Conservation (phyloP, 176 grass and related monocot species). For the Tillandsia leiboldiana region DNA sequence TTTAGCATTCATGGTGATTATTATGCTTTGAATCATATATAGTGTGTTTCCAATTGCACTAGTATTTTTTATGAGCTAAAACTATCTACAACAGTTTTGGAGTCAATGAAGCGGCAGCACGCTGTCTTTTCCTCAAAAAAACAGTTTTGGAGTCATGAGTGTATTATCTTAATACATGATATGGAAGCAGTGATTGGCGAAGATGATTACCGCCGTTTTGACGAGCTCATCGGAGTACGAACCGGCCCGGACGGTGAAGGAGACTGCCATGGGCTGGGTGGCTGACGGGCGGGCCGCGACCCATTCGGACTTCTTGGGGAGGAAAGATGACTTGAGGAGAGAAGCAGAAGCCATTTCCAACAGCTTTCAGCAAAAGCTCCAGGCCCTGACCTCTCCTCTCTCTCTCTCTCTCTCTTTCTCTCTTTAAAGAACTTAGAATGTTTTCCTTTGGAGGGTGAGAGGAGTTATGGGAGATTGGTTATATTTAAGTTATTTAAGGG, state of each 20-base stretch:
- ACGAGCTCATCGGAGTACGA: constrained; percentile 81
- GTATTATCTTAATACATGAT: no score
- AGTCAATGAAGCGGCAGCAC: no score
- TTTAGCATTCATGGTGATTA: no score
- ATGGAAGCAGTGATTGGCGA: not conserved
- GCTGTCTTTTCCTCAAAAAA: no score
- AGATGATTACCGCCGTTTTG: constrained; percentile 64
- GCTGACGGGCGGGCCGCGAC: constrained; percentile 20
- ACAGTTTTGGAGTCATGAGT: no score
- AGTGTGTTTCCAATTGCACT: no score
- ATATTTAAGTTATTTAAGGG: constrained; percentile 37
- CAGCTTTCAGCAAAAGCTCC: not conserved
- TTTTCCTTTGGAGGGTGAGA: constrained; percentile 44
- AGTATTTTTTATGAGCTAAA: no score
- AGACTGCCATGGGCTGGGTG: constrained; percentile 43
- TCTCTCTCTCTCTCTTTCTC: not conserved
- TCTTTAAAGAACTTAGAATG: constrained; percentile 2
- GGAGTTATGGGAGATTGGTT: constrained; percentile 34
- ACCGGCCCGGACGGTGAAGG: constrained; percentile 63
- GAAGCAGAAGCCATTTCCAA: constrained; percentile 76
- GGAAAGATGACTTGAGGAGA: constrained; percentile 98
- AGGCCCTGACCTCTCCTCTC: constrained; percentile 20
- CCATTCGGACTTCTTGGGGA: constrained; percentile 88
- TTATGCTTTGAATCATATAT: no score
- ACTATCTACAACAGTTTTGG: no score